These are phyloP conservation scores for Carnegiea gigantea DNA, from an alignment of 179 eudicot genomes.

Conservation along the genomic window DNA sequence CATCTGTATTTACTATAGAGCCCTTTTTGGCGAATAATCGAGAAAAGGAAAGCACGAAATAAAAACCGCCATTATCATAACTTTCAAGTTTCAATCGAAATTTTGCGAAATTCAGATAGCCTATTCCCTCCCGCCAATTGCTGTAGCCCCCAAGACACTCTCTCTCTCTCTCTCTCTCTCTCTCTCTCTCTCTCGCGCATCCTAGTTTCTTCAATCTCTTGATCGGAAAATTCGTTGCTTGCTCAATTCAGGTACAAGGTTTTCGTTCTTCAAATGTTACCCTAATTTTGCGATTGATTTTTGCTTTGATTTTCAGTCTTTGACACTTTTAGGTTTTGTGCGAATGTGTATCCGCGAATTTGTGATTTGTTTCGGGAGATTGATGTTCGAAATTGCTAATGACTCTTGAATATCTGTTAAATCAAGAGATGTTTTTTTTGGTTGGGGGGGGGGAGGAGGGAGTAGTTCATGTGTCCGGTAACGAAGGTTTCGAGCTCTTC, in stretches of 20 bases:
- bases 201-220: neutral
- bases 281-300: neutral
- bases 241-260: neutral
- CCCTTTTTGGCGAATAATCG: neutral
- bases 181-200: neutral
- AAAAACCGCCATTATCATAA: neutral
- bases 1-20: no score
- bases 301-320: neutral
- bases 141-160: neutral
- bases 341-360: no score
- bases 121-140: slow-evolving; percentile 4
- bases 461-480: neutral
- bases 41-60: neutral
- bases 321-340: neutral
- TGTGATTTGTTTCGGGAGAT: neutral
- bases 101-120: neutral
- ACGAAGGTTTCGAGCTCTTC: neutral
- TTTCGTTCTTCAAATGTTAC: neutral
- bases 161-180: slow-evolving; percentile 5
- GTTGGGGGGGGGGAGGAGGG: neutral
- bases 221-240: slow-evolving; percentile 9
- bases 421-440: neutral
- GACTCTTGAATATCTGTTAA: neutral
- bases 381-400: neutral
- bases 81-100: slow-evolving; percentile 4